A percentile compares a stretch with the other conserved stretches of the same genome.
Evolutionary conservation across 139 green algal genomes (phyloP).

Genomic region (Pycnococcus provasolii): DNA sequence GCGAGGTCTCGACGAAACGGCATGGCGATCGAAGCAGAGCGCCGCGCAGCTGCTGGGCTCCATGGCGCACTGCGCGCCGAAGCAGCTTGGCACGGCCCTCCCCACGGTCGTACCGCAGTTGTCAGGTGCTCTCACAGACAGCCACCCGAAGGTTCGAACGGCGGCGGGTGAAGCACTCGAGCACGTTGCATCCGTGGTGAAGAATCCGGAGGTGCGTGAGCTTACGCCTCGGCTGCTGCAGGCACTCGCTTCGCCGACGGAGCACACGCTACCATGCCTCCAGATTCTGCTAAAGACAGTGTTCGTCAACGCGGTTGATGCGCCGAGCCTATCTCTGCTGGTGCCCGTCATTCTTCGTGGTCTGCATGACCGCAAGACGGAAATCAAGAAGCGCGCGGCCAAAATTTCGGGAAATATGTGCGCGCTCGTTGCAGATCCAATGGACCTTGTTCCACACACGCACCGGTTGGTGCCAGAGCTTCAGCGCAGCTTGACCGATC

Average conservation of each 20-base stretch:
- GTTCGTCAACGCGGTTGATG: slow-evolving; percentile 93
- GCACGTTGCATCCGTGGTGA: slow-evolving; percentile 84
- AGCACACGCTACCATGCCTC: slow-evolving; percentile 51
- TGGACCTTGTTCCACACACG: slow-evolving; percentile 92
- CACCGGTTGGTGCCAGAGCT: slow-evolving; percentile 81
- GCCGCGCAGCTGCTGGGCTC: slow-evolving; percentile 79
- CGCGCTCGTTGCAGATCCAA: slow-evolving; percentile 76
- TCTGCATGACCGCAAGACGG: slow-evolving; percentile 72
- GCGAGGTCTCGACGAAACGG: slow-evolving; percentile 57
- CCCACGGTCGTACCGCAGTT: slow-evolving; percentile 84
- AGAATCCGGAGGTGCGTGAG: slow-evolving; percentile 78
- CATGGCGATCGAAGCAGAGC: slow-evolving; percentile 93
- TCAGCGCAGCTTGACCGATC: slow-evolving; percentile 78
- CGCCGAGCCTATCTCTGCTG: slow-evolving; percentile 82
- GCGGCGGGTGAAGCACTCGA: slow-evolving; percentile 67
- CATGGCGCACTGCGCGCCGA: slow-evolving; percentile 91
- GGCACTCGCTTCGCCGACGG: slow-evolving; percentile 73
- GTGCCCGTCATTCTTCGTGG: slow-evolving; percentile 80
- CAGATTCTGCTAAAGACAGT: slow-evolving; percentile 73
- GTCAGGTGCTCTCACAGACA: slow-evolving; percentile 60
- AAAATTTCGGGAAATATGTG: slow-evolving; percentile 92
- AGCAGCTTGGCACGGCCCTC: slow-evolving; percentile 82
- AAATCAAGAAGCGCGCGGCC: slow-evolving; percentile 84
- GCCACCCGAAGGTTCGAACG: slow-evolving; percentile 78
- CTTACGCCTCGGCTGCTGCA: slow-evolving; percentile 71